A percentile compares a stretch with the other conserved stretches of the same genome.
Evolutionary conservation across 805 yeast genomes (phyloP).

Genomic region (Wickerhamiella azyma): DNA sequence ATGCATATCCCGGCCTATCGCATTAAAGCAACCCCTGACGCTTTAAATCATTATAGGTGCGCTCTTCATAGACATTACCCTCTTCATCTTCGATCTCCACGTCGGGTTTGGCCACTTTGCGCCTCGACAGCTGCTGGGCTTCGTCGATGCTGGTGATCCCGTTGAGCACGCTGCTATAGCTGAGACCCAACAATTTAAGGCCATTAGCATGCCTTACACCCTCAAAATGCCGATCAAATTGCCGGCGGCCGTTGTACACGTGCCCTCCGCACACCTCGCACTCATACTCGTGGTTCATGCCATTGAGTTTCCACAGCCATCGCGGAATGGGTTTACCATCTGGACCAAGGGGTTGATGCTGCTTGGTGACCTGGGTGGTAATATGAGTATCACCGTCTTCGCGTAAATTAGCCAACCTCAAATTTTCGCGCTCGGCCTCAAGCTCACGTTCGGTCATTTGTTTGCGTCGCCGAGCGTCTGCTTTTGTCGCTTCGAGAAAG

Average conservation of each 20-base stretch:
- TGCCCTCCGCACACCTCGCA: constrained; percentile 84
- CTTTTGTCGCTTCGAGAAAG: constrained; percentile 37
- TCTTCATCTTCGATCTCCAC: constrained; percentile 83
- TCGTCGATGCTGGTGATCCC: constrained; percentile 58
- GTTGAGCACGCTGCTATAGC: constrained; percentile 39
- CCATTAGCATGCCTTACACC: constrained; percentile 61
- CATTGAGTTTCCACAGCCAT: constrained; percentile 87
- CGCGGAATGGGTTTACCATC: constrained; percentile 88
- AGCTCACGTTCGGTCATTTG: constrained; percentile 53
- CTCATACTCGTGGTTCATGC: constrained; percentile 51
- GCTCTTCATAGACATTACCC: constrained; percentile 82
- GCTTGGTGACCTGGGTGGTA: constrained; percentile 19
- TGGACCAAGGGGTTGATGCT: constrained; percentile 48
- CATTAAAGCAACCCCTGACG: constrained; percentile 77
- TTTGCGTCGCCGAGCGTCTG: constrained; percentile 49
- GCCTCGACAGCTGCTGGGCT: constrained; percentile 38
- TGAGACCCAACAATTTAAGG: constrained; percentile 58
- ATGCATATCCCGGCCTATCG: no score
- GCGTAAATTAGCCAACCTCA: neutral
- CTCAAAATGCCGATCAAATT: constrained; percentile 63
- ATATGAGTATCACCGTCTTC: constrained; percentile 24
- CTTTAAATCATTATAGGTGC: constrained; percentile 71
- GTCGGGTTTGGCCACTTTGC: constrained; percentile 32
- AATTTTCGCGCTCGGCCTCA: constrained; percentile 40
- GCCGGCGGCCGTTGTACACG: constrained; percentile 56